These are phyloP conservation scores for Yamadazyma akitaensis DNA, from an alignment of 805 yeast genomes.

Conservation along the genomic window DNA sequence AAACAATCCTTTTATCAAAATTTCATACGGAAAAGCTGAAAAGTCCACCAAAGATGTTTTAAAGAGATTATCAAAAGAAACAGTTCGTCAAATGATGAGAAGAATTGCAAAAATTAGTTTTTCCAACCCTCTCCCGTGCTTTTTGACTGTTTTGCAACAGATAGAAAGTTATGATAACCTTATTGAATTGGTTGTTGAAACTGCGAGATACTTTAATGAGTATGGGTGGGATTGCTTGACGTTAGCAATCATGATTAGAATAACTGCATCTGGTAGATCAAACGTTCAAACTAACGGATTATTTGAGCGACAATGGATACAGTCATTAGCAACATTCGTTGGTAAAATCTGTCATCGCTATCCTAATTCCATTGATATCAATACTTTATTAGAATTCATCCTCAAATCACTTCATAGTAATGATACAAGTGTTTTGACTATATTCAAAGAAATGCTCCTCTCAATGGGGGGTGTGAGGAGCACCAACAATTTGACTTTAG, in stretches of 20 bases:
- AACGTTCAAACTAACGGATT: constrained; percentile 76
- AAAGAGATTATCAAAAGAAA: constrained; percentile 80
- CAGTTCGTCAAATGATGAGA: constrained; percentile 68
- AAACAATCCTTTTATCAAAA: constrained; percentile 51
- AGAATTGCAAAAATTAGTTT: constrained; percentile 67
- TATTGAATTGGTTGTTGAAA: constrained; percentile 70
- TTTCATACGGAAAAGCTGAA: constrained; percentile 64
- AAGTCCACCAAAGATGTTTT: constrained; percentile 74
- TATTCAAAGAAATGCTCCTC: constrained; percentile 63
- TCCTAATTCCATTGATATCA: constrained; percentile 52
- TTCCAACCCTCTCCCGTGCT: constrained; percentile 75
- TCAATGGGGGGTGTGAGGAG: constrained; percentile 80
- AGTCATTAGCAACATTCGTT: constrained; percentile 73
- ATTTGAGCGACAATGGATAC: constrained; percentile 80
- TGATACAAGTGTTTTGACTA: constrained; percentile 56
- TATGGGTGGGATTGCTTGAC: constrained; percentile 87
- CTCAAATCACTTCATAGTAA: constrained; percentile 60
- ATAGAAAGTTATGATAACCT: constrained; percentile 91
- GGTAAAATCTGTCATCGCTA: constrained; percentile 64
- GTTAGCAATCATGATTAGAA: constrained; percentile 64
- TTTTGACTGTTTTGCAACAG: constrained; percentile 68
- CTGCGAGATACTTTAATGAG: constrained; percentile 69
- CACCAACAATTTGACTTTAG: constrained; percentile 60
- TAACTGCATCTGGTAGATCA: constrained; percentile 61
- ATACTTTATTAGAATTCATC: constrained; percentile 58